phyloP scores from a whole-genome alignment of 2,329 filamentous ascomycete species.

The Colletotrichum musae region DNA sequence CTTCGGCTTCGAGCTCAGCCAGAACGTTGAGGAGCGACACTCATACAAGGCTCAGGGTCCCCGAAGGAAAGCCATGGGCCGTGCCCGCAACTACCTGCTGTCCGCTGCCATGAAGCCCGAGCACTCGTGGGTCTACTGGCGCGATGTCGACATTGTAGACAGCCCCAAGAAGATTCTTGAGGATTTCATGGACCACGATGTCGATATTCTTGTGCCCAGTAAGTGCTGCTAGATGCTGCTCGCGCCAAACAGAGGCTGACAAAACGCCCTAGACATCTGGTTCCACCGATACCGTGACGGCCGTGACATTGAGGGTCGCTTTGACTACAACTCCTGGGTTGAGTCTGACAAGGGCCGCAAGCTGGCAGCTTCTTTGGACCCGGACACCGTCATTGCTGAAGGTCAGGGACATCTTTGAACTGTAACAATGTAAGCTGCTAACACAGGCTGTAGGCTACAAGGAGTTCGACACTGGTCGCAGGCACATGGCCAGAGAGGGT shows the following conservation, averaged over 20 bases:
- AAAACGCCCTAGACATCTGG: conserved; percentile 82
- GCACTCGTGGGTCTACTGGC: conserved; percentile 99
- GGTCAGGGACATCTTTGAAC: conserved; percentile 63
- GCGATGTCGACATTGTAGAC: conserved; percentile 96
- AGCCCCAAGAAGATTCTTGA: conserved; percentile 90
- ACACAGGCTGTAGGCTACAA: conserved; percentile 79
- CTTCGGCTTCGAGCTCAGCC: conserved; percentile 82
- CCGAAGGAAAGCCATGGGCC: conserved; percentile 89
- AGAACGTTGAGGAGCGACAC: conserved; percentile 87
- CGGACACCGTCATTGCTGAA: conserved; percentile 89
- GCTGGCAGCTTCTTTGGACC: conserved; percentile 80
- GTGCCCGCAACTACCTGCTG: conserved; percentile 92
- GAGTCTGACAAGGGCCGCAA: conserved; percentile 89
- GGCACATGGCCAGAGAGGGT: conserved; percentile 91
- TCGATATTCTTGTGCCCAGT: conserved; percentile 96
- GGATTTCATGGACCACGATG: conserved; percentile 94
- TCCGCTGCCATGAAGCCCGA: conserved; percentile 88
- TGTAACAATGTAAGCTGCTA: conserved; percentile 22
- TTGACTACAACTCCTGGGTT: conserved; percentile 99
- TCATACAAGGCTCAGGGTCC: conserved; percentile 90
- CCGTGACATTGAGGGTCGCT: conserved; percentile 93
- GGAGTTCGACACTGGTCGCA: conserved; percentile 90
- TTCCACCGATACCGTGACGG: conserved; percentile 90
- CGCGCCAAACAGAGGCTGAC: conserved; percentile 27
- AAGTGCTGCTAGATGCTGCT: conserved; percentile 56